Percentiles rank a stretch among this genome's conserved stretches.
phyloP scores from a whole-genome alignment of 176 grass and related monocot genomes.

The Phragmites australis region DNA sequence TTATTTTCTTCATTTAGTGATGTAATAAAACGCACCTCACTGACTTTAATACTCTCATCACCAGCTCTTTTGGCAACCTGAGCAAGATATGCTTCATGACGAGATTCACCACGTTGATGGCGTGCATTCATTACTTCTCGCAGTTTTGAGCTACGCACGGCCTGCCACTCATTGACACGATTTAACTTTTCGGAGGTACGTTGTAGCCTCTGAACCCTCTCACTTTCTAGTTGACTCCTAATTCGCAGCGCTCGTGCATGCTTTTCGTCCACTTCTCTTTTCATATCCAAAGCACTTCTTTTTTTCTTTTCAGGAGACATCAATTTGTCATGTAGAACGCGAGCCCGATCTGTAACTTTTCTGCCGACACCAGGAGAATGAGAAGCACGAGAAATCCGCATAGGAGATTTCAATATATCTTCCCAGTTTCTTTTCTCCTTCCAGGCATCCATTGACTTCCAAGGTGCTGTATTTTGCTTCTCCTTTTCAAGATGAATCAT shows the following conservation, averaged over 20 bases:
- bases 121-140: conserved; percentile 97
- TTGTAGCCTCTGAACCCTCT: conserved; percentile 94
- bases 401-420: conserved; percentile 93
- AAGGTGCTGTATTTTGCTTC: conserved; percentile 59
- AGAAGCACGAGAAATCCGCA: conserved; percentile 67
- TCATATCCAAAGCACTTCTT: conserved; percentile 91
- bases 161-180: conserved; percentile 97
- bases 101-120: conserved; percentile 87
- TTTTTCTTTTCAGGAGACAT: conserved; percentile 99
- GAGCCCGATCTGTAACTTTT: conserved; percentile 80
- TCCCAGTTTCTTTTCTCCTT: conserved; percentile 99
- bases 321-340: conserved; percentile 93
- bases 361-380: conserved; percentile 77
- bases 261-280: conserved; percentile 95
- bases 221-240: conserved; percentile 93
- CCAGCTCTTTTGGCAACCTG: conserved; percentile 92
- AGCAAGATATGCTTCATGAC: conserved; percentile 92
- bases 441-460: conserved; percentile 98
- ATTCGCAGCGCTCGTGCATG: conserved; percentile 87
- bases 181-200: conserved; percentile 95
- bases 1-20: conserved; percentile 98
- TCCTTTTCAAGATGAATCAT: conserved; percentile 55
- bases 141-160: conserved; percentile 84
- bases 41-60: conserved; percentile 98
- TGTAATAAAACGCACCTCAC: conserved; percentile 99